phyloP scores from a whole-genome alignment of 2,329 filamentous ascomycete genomes.

The Xylaria sp. region DNA sequence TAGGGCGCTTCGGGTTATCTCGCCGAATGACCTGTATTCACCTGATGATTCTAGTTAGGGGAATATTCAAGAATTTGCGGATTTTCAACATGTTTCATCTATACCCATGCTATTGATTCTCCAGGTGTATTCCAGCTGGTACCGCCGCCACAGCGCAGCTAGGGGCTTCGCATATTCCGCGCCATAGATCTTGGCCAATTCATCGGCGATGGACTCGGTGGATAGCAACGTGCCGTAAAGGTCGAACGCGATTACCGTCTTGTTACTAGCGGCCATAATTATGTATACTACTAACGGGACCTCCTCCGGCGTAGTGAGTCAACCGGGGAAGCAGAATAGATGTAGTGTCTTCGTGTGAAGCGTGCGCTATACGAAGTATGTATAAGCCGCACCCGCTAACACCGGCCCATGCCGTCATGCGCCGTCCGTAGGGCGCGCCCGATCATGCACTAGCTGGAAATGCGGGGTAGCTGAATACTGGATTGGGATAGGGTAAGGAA shows the following conservation, averaged over 20 bases:
- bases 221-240: slow-evolving; percentile 76
- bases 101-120: slow-evolving; percentile 74
- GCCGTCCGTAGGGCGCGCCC: neutral
- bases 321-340: slow-evolving; percentile 6
- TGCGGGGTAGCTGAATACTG: slow-evolving; percentile 32
- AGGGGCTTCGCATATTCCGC: slow-evolving; percentile 59
- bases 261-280: slow-evolving; percentile 25
- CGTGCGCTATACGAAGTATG: neutral
- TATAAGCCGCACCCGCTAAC: neutral
- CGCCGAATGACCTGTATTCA: slow-evolving; percentile 62
- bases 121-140: slow-evolving; percentile 80
- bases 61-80: neutral
- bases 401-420: slow-evolving; percentile 10
- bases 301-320: slow-evolving; percentile 16
- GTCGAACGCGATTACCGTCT: slow-evolving; percentile 67
- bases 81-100: slow-evolving; percentile 25
- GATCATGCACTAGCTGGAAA: slow-evolving; percentile 5
- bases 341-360: neutral
- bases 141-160: slow-evolving; percentile 65
- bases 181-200: slow-evolving; percentile 61
- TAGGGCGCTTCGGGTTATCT: slow-evolving; percentile 65
- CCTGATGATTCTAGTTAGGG: slow-evolving; percentile 44
- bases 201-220: slow-evolving; percentile 66
- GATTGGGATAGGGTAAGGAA: slow-evolving; percentile 22
- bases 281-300: neutral